These are phyloP conservation scores for Pseudohyphozyma bogoriensis DNA, from an alignment of 768 basidiomycete species.

Conservation along the genomic window DNA sequence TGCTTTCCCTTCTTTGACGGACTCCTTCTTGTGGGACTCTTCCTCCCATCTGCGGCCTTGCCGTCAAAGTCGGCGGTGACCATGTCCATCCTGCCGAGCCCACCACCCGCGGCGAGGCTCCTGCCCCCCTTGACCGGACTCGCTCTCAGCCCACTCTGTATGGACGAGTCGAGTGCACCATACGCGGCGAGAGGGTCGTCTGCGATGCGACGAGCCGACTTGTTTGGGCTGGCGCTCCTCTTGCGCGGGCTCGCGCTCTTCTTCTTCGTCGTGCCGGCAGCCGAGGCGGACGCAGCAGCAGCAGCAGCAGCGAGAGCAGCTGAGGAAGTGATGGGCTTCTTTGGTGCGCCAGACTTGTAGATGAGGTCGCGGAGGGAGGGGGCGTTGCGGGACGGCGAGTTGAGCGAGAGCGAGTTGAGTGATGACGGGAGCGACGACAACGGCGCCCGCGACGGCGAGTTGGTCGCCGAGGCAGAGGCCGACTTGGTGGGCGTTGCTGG, in stretches of 20 bases:
- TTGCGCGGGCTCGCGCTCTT: constrained; percentile 7
- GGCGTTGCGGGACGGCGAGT: constrained; percentile 11
- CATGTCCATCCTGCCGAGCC: constrained; percentile 12
- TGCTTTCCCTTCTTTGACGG: constrained; percentile 16
- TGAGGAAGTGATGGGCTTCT: constrained; percentile 9
- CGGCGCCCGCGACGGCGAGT: background rate
- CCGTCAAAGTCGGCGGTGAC: constrained; percentile 5
- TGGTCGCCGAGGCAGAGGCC: background rate
- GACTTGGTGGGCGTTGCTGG: too few relatives aligned
- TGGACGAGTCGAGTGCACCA: constrained; percentile 3
- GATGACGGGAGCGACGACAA: background rate
- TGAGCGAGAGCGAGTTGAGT: constrained; percentile 3
- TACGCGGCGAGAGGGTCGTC: constrained; percentile 9
- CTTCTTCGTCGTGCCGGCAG: constrained; percentile 12
- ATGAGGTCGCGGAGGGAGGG: constrained; percentile 1
- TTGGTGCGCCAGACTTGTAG: constrained; percentile 4
- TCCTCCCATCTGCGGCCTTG: background rate
- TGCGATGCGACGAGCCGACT: background rate
- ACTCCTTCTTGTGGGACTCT: constrained; percentile 18
- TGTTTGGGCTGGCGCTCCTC: constrained; percentile 12
- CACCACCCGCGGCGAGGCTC: background rate
- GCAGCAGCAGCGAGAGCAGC: background rate
- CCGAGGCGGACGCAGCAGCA: background rate
- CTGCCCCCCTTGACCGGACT: constrained; percentile 17
- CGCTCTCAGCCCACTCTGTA: background rate